Conservation (phyloP, 495 filamentous ascomycete genomes). For the Neurospora sp. region DNA sequence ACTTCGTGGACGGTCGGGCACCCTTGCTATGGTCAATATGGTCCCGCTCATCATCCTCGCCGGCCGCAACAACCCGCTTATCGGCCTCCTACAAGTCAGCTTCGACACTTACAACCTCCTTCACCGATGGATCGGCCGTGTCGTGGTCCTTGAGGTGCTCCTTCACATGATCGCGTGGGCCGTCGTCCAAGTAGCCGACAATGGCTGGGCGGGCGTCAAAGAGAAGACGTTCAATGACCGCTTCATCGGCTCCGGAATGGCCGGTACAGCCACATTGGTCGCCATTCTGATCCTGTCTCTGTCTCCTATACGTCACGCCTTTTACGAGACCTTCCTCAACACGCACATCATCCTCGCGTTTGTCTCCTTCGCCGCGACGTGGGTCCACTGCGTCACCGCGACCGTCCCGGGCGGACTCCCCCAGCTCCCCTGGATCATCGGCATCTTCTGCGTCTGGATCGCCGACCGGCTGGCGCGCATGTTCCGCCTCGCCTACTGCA, state of each 20-base stretch:
- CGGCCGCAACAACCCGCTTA: constrained; percentile 88
- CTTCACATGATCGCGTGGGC: constrained; percentile 69
- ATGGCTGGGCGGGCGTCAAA: constrained; percentile 52
- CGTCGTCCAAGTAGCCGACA: constrained; percentile 53
- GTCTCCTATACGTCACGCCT: constrained; percentile 77
- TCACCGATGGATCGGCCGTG: constrained; percentile 90
- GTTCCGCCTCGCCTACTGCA: constrained; percentile 58
- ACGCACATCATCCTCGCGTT: constrained; percentile 64
- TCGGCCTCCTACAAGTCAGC: constrained; percentile 68
- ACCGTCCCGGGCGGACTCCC: constrained; percentile 39
- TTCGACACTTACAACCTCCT: constrained; percentile 96
- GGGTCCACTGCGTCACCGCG: constrained; percentile 53
- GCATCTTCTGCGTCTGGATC: constrained; percentile 63
- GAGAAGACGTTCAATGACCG: constrained; percentile 35
- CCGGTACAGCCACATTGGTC: constrained; percentile 45
- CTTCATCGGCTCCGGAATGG: constrained; percentile 46
- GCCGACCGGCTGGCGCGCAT: constrained; percentile 65
- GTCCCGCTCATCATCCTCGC: constrained; percentile 84
- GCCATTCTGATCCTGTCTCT: constrained; percentile 53
- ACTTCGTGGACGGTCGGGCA: constrained; percentile 75
- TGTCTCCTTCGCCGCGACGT: constrained; percentile 51
- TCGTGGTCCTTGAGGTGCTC: constrained; percentile 67
- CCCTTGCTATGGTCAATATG: constrained; percentile 78
- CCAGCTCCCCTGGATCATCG: constrained; percentile 56
- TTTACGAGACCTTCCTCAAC: constrained; percentile 90